Conservation (phyloP, 176 grass and related monocot species). For the Melocanna baccifera region DNA sequence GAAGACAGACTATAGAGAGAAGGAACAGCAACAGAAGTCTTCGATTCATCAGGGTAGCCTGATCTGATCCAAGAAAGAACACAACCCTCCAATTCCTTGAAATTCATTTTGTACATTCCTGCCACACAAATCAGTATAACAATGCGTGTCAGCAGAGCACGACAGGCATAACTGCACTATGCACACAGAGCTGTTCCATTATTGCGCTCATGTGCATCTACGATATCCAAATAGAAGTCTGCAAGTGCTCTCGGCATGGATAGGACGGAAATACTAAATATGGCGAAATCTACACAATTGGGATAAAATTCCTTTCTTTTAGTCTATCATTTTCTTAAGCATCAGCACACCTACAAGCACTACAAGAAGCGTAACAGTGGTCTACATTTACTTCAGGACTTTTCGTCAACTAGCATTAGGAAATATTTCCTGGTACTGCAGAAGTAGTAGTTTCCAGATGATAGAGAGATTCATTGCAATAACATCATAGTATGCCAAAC, state of each 20-base stretch:
- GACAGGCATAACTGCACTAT: not conserved
- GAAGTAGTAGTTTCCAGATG: not conserved
- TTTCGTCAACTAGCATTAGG: not conserved
- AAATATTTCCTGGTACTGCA: not conserved
- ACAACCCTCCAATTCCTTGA: not conserved
- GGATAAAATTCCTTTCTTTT: not conserved
- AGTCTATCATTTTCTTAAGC: not conserved
- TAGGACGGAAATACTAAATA: not conserved
- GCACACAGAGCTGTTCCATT: not conserved
- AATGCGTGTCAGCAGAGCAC: not conserved
- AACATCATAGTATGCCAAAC: not conserved
- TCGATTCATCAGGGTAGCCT: not conserved
- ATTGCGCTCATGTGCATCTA: not conserved
- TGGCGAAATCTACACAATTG: not conserved
- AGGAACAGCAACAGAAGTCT: not conserved
- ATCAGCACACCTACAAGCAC: not conserved
- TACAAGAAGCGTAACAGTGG: not conserved
- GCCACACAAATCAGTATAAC: not conserved
- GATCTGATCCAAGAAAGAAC: not conserved
- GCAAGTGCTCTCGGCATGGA: not conserved
- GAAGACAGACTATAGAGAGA: not conserved
- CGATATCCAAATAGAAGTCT: not conserved
- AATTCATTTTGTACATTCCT: not conserved
- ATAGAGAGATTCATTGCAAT: not conserved
- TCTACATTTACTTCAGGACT: not conserved